Conservation (phyloP, 2,329 filamentous ascomycete genomes). For the Pochonia chlamydosporia region DNA sequence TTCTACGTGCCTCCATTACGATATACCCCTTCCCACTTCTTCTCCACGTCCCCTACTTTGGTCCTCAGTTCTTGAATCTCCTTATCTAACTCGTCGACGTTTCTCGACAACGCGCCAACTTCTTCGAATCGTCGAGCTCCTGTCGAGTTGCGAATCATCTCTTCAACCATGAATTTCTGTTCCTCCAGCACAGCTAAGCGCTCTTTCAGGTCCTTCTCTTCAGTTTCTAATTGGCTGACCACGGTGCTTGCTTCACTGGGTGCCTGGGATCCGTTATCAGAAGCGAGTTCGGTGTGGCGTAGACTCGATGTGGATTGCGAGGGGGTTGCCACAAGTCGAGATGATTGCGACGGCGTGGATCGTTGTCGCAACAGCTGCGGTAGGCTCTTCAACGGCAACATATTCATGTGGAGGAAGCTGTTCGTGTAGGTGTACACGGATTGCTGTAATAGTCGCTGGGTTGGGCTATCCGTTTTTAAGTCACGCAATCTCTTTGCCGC, state of each 20-base stretch:
- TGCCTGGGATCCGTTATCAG: constrained; percentile 39
- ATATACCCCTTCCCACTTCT: constrained; percentile 50
- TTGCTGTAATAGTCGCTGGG: constrained; percentile 71
- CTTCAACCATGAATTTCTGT: constrained; percentile 81
- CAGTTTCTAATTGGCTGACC: constrained; percentile 61
- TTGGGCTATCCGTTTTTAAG: constrained; percentile 63
- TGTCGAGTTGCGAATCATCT: constrained; percentile 76
- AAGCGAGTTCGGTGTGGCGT: constrained; percentile 42
- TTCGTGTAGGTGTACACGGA: constrained; percentile 79
- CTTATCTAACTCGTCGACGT: constrained; percentile 72
- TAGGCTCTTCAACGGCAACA: constrained; percentile 77
- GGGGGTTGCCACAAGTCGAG: constrained; percentile 27
- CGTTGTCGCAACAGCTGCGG: constrained; percentile 56
- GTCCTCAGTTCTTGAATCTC: constrained; percentile 67
- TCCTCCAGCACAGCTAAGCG: constrained; percentile 81
- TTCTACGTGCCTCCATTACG: constrained; percentile 16
- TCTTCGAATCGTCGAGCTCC: constrained; percentile 80
- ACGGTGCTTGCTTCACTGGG: constrained; percentile 47
- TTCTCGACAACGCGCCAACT: constrained; percentile 70
- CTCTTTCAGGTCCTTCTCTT: constrained; percentile 79
- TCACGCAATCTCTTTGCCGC: constrained; percentile 78
- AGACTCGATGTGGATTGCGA: constrained; percentile 31
- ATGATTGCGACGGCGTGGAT: constrained; percentile 23
- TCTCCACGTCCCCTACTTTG: constrained; percentile 62
- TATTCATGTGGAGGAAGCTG: constrained; percentile 79